phyloP scores from a whole-genome alignment of 75 land plant species.

The Selaginella moellendorffii region DNA sequence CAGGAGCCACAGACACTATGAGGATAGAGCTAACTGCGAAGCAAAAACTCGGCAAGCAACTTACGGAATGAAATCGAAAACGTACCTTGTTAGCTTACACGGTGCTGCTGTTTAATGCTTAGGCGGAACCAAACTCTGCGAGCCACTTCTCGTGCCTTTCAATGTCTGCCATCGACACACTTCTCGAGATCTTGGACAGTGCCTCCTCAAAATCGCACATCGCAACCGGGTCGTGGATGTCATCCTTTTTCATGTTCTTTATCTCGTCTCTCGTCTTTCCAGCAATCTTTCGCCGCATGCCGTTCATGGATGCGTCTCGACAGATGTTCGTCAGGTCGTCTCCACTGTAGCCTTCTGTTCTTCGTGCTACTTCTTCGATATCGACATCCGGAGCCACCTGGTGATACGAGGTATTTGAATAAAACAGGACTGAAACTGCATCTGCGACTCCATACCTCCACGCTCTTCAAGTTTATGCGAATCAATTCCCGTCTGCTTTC shows the following conservation, averaged over 20 bases:
- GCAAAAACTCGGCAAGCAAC: too few species aligned
- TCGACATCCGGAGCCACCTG: conserved; percentile 82
- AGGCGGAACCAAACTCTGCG: conserved; percentile 84
- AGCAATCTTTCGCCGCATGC: conserved; percentile 95
- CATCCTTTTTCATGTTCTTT: conserved; percentile 89
- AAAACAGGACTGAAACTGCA: not conserved
- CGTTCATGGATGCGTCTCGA: conserved; percentile 91
- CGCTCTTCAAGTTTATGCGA: conserved; percentile 69
- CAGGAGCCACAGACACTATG: too few species aligned
- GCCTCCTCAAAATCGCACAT: conserved; percentile 98
- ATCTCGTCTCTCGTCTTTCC: conserved; percentile 96
- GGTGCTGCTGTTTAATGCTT: too few species aligned
- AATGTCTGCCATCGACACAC: conserved; percentile 71
- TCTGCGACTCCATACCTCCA: conserved; percentile 75
- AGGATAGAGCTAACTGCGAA: too few species aligned
- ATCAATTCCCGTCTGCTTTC: conserved; percentile 87
- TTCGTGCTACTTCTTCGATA: conserved; percentile 78
- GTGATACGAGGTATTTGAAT: not conserved
- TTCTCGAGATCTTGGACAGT: conserved; percentile 60
- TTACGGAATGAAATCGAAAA: too few species aligned
- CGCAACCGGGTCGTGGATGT: conserved; percentile 87
- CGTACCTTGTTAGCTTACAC: not conserved
- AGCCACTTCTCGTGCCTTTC: conserved; percentile 97
- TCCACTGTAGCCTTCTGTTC: conserved; percentile 95
- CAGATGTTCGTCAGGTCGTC: conserved; percentile 96